Base-by-base conservation (phyloP, 1,139 yeast genomes). In the Hyphopichia fennica region DNA sequence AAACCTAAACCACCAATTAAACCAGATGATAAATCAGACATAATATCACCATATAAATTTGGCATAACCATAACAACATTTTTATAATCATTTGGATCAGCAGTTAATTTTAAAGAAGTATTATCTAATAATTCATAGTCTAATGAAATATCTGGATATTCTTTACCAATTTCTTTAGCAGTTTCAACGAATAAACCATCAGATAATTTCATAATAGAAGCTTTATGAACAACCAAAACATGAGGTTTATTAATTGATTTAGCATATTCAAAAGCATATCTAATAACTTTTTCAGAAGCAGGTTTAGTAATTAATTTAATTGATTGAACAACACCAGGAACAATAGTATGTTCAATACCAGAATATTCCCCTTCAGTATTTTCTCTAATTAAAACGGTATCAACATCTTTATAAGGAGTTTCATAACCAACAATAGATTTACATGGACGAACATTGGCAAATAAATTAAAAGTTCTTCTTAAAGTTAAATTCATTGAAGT, bases 301-400 rank as follows among this genome's bases (percentile, higher is more conserved):
- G 87, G 91, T 65, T 85, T 87, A 63, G 99, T 93, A 75, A 93
- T 93, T 69, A 93, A 82, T 77, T 93, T 93, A 75, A 93, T 93
- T 50, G 96, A 88, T 76, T 93, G 98, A 44, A 93, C 98, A 44
- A 93, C 98, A 62, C 99, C 99, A 51, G 98, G 98, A 45, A 90
- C 95, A 51, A 93, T 91, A 52, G 91, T 87, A 77, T 93, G 99
- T 77, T 93, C 99, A 57, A 93, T 91, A 72, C 99, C 99, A 35
- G 97, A 90, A 77, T 93, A 93, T 75, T 93, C 99, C 73, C 98
- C 99, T 75, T 93, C 99, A 57, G 99, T 93, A 82, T 93, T 93
- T 75, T 93, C 99, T 80, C 99, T 89, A 69, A 93, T 90, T 63
- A 93, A 79, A 40, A 93, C 97, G 50, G 96, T 86, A 73, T 93